Percentiles rank a stretch among this genome's conserved stretches.
Conservation (phyloP, 768 basidiomycete genomes). For the Cystobasidiopsis lactophilus region DNA sequence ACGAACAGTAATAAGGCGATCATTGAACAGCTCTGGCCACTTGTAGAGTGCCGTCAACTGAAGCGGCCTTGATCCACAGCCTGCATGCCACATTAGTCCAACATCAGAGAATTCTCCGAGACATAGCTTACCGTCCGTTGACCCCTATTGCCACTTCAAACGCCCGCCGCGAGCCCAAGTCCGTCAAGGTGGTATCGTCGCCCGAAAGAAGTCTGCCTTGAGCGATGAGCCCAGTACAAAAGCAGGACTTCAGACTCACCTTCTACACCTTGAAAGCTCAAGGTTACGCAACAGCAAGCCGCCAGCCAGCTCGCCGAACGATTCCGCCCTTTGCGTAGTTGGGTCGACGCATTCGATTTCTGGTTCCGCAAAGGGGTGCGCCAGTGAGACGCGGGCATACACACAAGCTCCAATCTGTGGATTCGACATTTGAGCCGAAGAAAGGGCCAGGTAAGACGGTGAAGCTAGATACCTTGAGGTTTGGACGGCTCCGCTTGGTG, state of each 20-base stretch:
- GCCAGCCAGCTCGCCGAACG: constrained; percentile 78
- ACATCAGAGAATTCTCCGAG: too few species aligned
- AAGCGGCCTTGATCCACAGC: too few species aligned
- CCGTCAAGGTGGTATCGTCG: constrained; percentile 56
- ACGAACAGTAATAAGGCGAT: too few species aligned
- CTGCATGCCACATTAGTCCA: too few species aligned
- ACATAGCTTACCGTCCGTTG: constrained; percentile 53
- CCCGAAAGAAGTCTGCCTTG: constrained; percentile 52
- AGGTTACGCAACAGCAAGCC: constrained; percentile 55
- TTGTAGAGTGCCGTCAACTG: too few species aligned
- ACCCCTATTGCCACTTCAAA: constrained; percentile 71
- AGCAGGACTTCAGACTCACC: constrained; percentile 32
- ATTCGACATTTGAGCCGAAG: constrained; percentile 4
- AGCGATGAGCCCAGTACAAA: constrained; percentile 6
- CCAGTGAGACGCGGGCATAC: constrained; percentile 76
- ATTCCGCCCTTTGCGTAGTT: constrained; percentile 71
- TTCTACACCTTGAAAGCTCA: constrained; percentile 63
- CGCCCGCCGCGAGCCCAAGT: constrained; percentile 59
- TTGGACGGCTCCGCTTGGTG: constrained; percentile 79
- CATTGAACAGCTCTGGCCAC: too few species aligned
- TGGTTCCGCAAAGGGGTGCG: constrained; percentile 95
- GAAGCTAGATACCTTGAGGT: constrained; percentile 45
- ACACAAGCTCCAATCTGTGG: constrained; percentile 65
- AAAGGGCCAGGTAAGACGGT: not conserved
- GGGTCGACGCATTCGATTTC: constrained; percentile 93